Conservation (phyloP, 495 filamentous ascomycete species). For the Aspergillus bridgeri region DNA sequence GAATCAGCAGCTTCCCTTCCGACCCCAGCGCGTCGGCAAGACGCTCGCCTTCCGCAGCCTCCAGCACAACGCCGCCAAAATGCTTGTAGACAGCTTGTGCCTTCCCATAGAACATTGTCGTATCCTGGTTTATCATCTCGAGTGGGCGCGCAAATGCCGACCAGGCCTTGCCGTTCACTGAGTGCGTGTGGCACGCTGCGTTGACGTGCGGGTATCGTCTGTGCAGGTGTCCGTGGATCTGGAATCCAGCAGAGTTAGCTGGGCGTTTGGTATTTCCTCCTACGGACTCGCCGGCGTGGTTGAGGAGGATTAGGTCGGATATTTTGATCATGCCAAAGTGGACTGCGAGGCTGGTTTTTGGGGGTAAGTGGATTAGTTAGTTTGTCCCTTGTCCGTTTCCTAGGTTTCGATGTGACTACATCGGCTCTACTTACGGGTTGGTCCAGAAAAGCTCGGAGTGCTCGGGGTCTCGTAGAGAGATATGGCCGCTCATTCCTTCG, state of each 20-base stretch:
- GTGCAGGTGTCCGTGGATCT: conserved; percentile 43
- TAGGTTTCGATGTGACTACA: too few species aligned
- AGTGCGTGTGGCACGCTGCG: conserved; percentile 29
- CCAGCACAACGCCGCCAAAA: conserved; percentile 57
- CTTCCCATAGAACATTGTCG: conserved; percentile 48
- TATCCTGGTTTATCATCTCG: conserved; percentile 42
- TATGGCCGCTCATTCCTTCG: conserved; percentile 35
- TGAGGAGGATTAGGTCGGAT: conserved; percentile 27
- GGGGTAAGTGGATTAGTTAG: too few species aligned
- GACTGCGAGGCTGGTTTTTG: conserved; percentile 15
- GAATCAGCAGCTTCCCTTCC: conserved; percentile 41
- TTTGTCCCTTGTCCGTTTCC: too few species aligned
- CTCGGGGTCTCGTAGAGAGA: conserved; percentile 30
- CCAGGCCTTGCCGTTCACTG: conserved; percentile 24
- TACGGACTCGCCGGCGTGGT: conserved; percentile 22
- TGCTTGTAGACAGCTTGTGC: conserved; percentile 49
- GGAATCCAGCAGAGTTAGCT: conserved; percentile 55
- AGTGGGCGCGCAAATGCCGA: conserved; percentile 24
- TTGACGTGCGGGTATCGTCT: conserved; percentile 23
- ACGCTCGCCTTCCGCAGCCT: conserved; percentile 44
- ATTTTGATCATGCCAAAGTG: conserved; percentile 32
- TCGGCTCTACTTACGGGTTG: conserved; percentile 24
- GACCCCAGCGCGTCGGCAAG: conserved; percentile 53
- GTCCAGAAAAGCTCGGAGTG: conserved; percentile 21
- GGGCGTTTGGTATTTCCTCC: conserved; percentile 36